phyloP scores from a whole-genome alignment of 768 basidiomycete genomes.

The Russula compacta region DNA sequence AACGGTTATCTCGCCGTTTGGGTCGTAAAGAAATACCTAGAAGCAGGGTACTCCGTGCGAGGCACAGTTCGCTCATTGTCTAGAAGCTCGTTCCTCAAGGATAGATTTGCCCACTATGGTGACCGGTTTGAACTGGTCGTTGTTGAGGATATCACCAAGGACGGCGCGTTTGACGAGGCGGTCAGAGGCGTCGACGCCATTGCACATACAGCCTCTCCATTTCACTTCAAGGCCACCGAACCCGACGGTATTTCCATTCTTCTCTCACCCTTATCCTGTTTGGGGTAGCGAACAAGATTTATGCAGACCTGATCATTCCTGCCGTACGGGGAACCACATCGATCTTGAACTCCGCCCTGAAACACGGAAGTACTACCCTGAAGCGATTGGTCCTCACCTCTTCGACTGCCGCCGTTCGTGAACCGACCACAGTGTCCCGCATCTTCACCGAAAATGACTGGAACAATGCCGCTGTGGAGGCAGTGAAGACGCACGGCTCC shows the following conservation, averaged over 20 bases:
- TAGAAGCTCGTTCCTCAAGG: conserved; percentile 51
- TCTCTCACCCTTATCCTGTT: neutral
- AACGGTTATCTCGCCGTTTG: conserved; percentile 54
- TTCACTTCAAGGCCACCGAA: conserved; percentile 37
- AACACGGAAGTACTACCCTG: conserved; percentile 41
- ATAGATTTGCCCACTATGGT: conserved; percentile 44
- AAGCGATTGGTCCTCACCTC: conserved; percentile 58
- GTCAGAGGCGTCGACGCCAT: conserved; percentile 70
- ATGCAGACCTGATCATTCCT: conserved; percentile 55
- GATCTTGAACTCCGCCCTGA: conserved; percentile 49
- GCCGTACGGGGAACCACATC: conserved; percentile 64
- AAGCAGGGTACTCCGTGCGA: conserved; percentile 52
- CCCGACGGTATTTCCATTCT: conserved; percentile 23
- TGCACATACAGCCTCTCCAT: conserved; percentile 60
- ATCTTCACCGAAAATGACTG: conserved; percentile 30
- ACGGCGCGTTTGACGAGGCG: conserved; percentile 65
- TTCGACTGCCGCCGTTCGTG: conserved; percentile 40
- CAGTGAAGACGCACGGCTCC: conserved; percentile 41
- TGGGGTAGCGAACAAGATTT: neutral
- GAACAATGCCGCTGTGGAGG: conserved; percentile 42
- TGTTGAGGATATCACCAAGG: conserved; percentile 59
- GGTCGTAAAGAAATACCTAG: conserved; percentile 47
- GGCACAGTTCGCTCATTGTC: conserved; percentile 55
- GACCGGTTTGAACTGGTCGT: conserved; percentile 54
- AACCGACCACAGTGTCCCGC: conserved; percentile 20